Evolutionary conservation across 306 rosid genomes (phyloP).

Genomic region (Boehmeria nivea): DNA sequence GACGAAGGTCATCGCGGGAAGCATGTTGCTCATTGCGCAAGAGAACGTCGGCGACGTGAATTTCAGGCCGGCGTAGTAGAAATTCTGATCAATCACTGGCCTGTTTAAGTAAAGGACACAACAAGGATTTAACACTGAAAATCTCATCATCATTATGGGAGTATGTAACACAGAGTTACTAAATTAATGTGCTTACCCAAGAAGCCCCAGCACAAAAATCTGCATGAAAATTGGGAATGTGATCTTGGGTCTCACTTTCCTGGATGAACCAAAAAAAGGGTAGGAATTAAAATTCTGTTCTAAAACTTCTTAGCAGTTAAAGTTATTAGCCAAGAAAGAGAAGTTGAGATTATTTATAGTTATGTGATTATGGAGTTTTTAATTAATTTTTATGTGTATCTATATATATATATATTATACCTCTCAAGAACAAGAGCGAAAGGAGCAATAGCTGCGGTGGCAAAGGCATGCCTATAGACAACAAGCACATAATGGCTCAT

Average conservation of each 20-base stretch:
- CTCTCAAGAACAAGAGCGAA: slow-evolving; percentile 88
- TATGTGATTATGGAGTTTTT: not conserved
- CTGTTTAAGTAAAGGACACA: slow-evolving; percentile 23
- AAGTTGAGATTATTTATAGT: too few relatives aligned
- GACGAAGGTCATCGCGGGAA: slow-evolving; percentile 87
- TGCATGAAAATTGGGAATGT: slow-evolving; percentile 61
- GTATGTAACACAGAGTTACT: too few relatives aligned
- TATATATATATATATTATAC: slow-evolving; percentile 16
- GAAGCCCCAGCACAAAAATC: slow-evolving; percentile 74
- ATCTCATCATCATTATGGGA: too few relatives aligned
- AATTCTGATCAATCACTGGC: slow-evolving; percentile 90
- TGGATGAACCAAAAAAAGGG: slow-evolving; percentile 26
- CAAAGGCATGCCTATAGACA: slow-evolving; percentile 87
- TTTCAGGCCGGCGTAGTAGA: slow-evolving; percentile 77
- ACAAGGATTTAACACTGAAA: too few relatives aligned
- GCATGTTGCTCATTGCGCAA: slow-evolving; percentile 84
- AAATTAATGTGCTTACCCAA: slow-evolving; percentile 49
- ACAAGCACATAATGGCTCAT: slow-evolving; percentile 92
- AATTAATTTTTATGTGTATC: not conserved
- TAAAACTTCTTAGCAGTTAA: too few relatives aligned
- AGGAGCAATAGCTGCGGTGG: slow-evolving; percentile 80
- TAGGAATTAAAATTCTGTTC: not conserved
- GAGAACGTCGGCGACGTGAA: slow-evolving; percentile 84
- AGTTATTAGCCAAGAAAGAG: too few relatives aligned
- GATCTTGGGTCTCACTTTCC: slow-evolving; percentile 81